Evolutionary conservation across 495 filamentous ascomycete genomes (phyloP), one percentile per base, ranked within the genome.

Genomic region (Aspergillus cristatus): DNA sequence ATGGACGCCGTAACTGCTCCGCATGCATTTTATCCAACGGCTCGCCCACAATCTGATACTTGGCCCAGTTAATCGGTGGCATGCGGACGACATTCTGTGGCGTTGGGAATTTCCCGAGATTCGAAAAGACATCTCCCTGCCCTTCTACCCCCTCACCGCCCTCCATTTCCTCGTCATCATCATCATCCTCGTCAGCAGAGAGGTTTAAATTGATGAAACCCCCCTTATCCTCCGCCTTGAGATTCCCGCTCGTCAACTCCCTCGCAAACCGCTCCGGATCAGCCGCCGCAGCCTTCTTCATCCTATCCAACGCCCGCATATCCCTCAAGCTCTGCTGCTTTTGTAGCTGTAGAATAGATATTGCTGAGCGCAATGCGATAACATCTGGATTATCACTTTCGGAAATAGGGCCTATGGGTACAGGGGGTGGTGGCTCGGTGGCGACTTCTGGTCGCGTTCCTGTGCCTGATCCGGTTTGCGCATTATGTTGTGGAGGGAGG

Each of bases 61-160:
- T 86, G 5, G 76, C 75, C 88, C 88, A 95, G 63, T 93, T 93
- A 41, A 95, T 75, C 2, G 84, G 79, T 16, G 88, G 88, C 65
- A 77, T 82, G 24, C 87, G 80, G 7, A 91, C 76, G 2, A 95
- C 64, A 46, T 79, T 86, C 62, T 95, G 88, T n/a, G 83, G 76
- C 14, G 67, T 69, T 0, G 88, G 87, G 1, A 95, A 71, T 14
- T 58, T 66, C 13, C 64, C 67, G 20, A 78, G 66, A 3, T 44
- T 48, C n/a, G 57, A 57, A 24, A 24, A 24, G 8, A 8, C 34
- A 7, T 35, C 42, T 14, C 40, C 48, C 50, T 70, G 14, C 48
- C 53, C 34, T 18, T 14, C 39, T 12, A 41, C 43, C 18, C 42
- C 37, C n/a, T 42, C 38, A 18, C 46, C 42, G 13, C 41, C 45